Evolutionary conservation across 2,329 filamentous ascomycete genomes (phyloP), one percentile per base, ranked within the genome.

Genomic region (Leptographium lundbergii): DNA sequence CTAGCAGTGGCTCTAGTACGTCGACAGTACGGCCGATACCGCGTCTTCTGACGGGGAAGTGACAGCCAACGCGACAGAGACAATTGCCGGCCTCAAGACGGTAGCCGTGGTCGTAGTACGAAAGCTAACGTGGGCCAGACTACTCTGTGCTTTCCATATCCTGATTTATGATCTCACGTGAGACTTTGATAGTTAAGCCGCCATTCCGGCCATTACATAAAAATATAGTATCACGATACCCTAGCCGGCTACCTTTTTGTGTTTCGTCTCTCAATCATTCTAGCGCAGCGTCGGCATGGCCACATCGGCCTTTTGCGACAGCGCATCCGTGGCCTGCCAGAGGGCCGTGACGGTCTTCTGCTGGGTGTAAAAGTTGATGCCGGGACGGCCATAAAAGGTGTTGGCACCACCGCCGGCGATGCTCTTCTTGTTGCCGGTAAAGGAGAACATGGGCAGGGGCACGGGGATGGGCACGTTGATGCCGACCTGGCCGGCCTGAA

Each of bases 301-400:
- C 13, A 95, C 90, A 67, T 86, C 84, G 19, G 91, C 91, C 81
- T 91, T 92, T 65, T 85, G 88, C 59, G 84, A 86, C 55, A 94
- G 81, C 0, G 90, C 91, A 75, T 96, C 91, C 68, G 91, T 85
- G 62, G 81, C 84, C 68, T 84, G 84, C 94, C 94, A 99, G 70
- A 95, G 75, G 65, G 89, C 87, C 57, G 94, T 99, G 55, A 99
- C 94, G 3, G 94, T 99, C 88, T 99, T 97, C 69, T 88, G 82
- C 76, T 97, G 92, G 4, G 94, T 99, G 74, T 95, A 97, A 71
- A 99, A 99, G 70, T 88, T 85, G 70, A 99, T 74, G 29, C 92
- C 94, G 1, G 91, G 89, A 73, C 89, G 88, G 65, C 94, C 94
- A 74, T 99, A 99, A 72, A 99, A 97, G 22, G 91, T 95, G 75